These are phyloP conservation scores for Pterulicium gracile DNA, from an alignment of 1,284 basidiomycete species.

Conservation along the genomic window DNA sequence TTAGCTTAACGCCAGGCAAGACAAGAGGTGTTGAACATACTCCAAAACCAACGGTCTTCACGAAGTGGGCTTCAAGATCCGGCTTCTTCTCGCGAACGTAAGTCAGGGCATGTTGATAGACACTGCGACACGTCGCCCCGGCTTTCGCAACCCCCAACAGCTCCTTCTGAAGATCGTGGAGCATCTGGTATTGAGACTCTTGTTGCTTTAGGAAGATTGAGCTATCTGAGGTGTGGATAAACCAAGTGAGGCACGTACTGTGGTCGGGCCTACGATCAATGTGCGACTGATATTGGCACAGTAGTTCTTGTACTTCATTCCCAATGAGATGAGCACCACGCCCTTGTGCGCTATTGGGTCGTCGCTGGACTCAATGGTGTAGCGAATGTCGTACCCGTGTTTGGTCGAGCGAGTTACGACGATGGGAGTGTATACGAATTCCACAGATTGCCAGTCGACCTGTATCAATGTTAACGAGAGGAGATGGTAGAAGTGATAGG, in stretches of 20 bases:
- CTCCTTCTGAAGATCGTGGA: constrained; percentile 74
- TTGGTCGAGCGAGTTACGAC: constrained; percentile 85
- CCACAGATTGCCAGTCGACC: constrained; percentile 82
- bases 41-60: constrained; percentile 88
- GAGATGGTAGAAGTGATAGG: constrained; percentile 5
- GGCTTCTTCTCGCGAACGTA: constrained; percentile 72
- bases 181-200: constrained; percentile 76
- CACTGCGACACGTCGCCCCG: constrained; percentile 68
- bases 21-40: constrained; percentile 30
- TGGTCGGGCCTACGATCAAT: constrained; percentile 90
- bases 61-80: constrained; percentile 75
- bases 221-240: constrained; percentile 6
- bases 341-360: constrained; percentile 86
- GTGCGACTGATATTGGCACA: constrained; percentile 89
- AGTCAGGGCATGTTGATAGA: constrained; percentile 71
- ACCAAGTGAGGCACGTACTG: constrained; percentile 34
- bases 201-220: constrained; percentile 52
- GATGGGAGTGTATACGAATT: constrained; percentile 93
- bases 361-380: constrained; percentile 76
- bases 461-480: constrained; percentile 19
- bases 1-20: constrained; percentile 1
- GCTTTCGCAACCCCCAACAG: constrained; percentile 72
- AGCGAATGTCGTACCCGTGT: constrained; percentile 80
- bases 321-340: constrained; percentile 82
- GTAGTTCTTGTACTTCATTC: constrained; percentile 89